Percentiles rank a stretch among this genome's conserved stretches.
Evolutionary conservation across 805 yeast species (phyloP).

Genomic region (Nakazawaea anatomiae): DNA sequence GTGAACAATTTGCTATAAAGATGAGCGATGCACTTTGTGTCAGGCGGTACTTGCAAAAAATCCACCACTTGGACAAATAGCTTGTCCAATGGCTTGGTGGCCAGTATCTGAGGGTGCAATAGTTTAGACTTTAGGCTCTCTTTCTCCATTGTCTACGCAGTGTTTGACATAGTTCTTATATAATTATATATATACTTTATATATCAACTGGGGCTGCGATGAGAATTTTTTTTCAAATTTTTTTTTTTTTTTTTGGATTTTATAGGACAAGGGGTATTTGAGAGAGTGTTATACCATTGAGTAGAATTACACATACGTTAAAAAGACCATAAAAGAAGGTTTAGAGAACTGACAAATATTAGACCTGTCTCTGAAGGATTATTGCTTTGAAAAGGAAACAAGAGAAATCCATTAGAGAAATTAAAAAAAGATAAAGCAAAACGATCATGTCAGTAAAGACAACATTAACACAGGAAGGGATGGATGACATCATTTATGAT

Average conservation of each 20-base stretch:
- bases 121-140: constrained; percentile 16
- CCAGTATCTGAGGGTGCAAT: constrained; percentile 17
- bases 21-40: constrained; percentile 8
- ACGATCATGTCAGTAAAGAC: constrained; percentile 21
- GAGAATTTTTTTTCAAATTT: not conserved
- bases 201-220: not conserved
- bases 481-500: constrained; percentile 74
- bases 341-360: too few relatives aligned
- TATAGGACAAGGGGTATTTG: too few relatives aligned
- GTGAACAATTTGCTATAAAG: constrained; percentile 8
- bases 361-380: too few relatives aligned
- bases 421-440: not conserved
- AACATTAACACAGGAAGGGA: constrained; percentile 60
- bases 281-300: too few relatives aligned
- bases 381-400: not conserved
- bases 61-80: constrained; percentile 22
- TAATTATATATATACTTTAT: too few relatives aligned
- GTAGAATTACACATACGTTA: too few relatives aligned
- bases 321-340: too few relatives aligned
- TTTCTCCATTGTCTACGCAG: not conserved
- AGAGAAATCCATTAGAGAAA: not conserved
- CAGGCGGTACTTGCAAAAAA: constrained; percentile 11
- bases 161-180: not conserved
- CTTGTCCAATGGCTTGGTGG: constrained; percentile 26
- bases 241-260: not conserved